phyloP scores from a whole-genome alignment of 1,139 yeast species.

The Kurtzmaniella quercitrusa region DNA sequence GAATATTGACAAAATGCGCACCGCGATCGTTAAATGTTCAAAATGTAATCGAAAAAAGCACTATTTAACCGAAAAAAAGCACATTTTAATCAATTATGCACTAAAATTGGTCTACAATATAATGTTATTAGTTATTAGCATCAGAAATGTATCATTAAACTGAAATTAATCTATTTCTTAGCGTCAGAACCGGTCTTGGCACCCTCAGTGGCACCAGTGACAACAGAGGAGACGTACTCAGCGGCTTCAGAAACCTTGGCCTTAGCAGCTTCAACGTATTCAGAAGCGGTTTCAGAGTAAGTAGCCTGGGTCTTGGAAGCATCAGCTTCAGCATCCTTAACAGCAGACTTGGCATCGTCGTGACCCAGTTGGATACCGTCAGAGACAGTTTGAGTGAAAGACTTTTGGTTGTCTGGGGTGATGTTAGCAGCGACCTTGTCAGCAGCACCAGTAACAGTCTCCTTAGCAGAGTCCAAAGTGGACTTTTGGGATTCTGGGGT shows the following conservation, averaged over 20 bases:
- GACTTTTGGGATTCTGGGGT: conserved; percentile 75
- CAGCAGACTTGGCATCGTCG: conserved; percentile 44
- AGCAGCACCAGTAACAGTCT: conserved; percentile 57
- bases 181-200: conserved; percentile 41
- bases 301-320: conserved; percentile 28
- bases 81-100: too few species aligned
- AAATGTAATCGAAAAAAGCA: too few species aligned
- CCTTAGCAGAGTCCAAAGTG: conserved; percentile 64
- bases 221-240: conserved; percentile 53
- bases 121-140: neutral
- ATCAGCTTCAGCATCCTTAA: conserved; percentile 11
- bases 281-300: conserved; percentile 53
- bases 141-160: neutral
- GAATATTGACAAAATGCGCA: too few species aligned
- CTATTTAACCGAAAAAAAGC: too few species aligned
- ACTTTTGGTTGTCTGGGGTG: conserved; percentile 65
- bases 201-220: conserved; percentile 60
- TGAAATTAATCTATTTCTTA: conserved; percentile 18
- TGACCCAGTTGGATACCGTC: conserved; percentile 51
- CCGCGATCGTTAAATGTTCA: too few species aligned
- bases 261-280: conserved; percentile 62
- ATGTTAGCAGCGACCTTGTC: conserved; percentile 60
- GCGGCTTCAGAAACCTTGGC: conserved; percentile 58
- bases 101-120: too few species aligned
- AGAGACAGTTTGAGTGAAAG: conserved; percentile 60